Percentiles rank a stretch among this genome's conserved stretches.
These are phyloP conservation scores for Pichia sp. DNA, from an alignment of 1,139 yeast genomes.

Conservation along the genomic window DNA sequence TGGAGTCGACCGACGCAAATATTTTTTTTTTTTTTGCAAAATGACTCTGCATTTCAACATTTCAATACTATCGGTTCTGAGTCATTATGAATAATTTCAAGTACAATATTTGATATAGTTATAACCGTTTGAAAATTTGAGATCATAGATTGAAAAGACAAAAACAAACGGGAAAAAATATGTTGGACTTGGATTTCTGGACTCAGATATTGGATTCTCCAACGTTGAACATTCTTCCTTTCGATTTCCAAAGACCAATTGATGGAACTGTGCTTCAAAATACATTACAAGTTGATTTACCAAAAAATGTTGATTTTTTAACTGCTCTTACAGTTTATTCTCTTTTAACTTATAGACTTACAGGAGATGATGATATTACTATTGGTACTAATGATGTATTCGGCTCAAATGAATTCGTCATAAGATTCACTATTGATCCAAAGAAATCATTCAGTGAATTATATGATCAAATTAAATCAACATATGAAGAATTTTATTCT, in stretches of 20 bases:
- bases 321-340: conserved; percentile 65
- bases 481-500: conserved; percentile 36
- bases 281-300: conserved; percentile 38
- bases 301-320: conserved; percentile 35
- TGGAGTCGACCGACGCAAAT: background rate
- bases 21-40: background rate
- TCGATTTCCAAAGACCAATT: conserved; percentile 78
- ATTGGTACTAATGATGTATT: conserved; percentile 56
- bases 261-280: conserved; percentile 66
- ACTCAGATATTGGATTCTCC: conserved; percentile 64
- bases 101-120: no score
- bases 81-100: background rate
- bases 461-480: conserved; percentile 37
- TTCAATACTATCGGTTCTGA: background rate
- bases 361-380: conserved; percentile 94
- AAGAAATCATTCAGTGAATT: conserved; percentile 49
- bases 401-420: conserved; percentile 36
- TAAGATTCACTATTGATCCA: conserved; percentile 56
- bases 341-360: conserved; percentile 65
- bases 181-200: conserved; percentile 48
- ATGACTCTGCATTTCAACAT: no score
- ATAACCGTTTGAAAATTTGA: no score
- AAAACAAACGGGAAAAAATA: background rate
- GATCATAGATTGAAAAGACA: background rate
- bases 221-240: conserved; percentile 80